Conservation (phyloP, 768 basidiomycete species). For the Hysterangium stoloniferum region DNA sequence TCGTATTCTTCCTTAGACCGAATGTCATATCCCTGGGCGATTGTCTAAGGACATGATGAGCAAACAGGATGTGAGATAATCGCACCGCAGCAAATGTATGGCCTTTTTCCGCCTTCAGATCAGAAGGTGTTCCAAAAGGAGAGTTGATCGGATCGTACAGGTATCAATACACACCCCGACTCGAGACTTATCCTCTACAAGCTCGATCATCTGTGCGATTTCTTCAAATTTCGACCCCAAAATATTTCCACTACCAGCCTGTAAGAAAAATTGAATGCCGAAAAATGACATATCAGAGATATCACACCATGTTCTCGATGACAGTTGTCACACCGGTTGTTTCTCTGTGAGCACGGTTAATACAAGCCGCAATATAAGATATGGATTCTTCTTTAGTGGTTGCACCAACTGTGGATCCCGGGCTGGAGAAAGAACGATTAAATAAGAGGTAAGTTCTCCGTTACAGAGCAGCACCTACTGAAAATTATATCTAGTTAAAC, state of each 20-base stretch:
- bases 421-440: slow-evolving; percentile 32
- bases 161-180: slow-evolving; percentile 85
- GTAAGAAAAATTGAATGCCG: background rate
- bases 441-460: background rate
- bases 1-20: slow-evolving; percentile 65
- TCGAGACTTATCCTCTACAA: slow-evolving; percentile 63
- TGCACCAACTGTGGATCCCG: slow-evolving; percentile 75
- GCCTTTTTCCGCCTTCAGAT: slow-evolving; percentile 30
- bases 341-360: slow-evolving; percentile 65
- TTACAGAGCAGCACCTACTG: slow-evolving; percentile 47
- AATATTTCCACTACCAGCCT: slow-evolving; percentile 78
- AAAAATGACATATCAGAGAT: background rate
- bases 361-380: slow-evolving; percentile 54
- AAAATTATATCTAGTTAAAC: slow-evolving; percentile 71
- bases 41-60: background rate
- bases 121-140: background rate
- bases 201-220: slow-evolving; percentile 56
- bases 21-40: slow-evolving; percentile 67
- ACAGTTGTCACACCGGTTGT: slow-evolving; percentile 55
- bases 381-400: slow-evolving; percentile 55
- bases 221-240: slow-evolving; percentile 68
- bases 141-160: slow-evolving; percentile 44
- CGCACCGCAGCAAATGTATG: slow-evolving; percentile 73
- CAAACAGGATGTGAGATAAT: background rate
- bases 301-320: slow-evolving; percentile 74